Evolutionary conservation across 106 monocot genomes (phyloP).

Genomic region (Allium fistulosum): DNA sequence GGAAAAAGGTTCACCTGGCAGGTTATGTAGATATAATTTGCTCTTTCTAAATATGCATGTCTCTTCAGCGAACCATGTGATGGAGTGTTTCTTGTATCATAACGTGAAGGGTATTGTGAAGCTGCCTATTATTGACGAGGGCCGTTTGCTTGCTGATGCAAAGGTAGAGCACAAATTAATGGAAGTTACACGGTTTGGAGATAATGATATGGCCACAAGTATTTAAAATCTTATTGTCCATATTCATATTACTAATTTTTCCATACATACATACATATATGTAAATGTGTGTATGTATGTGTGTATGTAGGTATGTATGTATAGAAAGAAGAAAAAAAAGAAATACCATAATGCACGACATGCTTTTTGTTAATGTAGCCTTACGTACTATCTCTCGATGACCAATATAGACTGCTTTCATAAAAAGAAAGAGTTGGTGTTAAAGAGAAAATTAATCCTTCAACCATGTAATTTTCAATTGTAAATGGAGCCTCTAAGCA

Average conservation of each 20-base stretch:
- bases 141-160: constrained; percentile 57
- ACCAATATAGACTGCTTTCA: constrained; percentile 52
- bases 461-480: constrained; percentile 44
- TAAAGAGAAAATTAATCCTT: constrained; percentile 79
- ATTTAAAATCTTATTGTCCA: too few relatives aligned
- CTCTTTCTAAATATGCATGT: background rate
- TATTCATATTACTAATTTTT: too few relatives aligned
- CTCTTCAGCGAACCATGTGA: background rate
- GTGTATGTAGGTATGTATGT: too few relatives aligned
- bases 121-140: constrained; percentile 93
- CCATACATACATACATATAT: too few relatives aligned
- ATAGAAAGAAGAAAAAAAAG: constrained; percentile 78
- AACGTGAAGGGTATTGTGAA: constrained; percentile 67
- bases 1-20: constrained; percentile 98
- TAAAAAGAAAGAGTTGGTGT: constrained; percentile 41
- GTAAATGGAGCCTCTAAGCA: too few relatives aligned
- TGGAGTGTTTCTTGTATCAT: background rate
- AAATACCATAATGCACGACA: constrained; percentile 75
- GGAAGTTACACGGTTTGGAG: constrained; percentile 18
- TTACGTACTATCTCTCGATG: constrained; percentile 82
- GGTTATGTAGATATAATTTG: constrained; percentile 29
- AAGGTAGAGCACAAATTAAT: constrained; percentile 91
- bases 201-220: background rate
- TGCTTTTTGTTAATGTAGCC: constrained; percentile 92
- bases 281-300: too few relatives aligned